Base-by-base conservation (phyloP, 306 rosid genomes). In the Sicyos baderoa region DNA sequence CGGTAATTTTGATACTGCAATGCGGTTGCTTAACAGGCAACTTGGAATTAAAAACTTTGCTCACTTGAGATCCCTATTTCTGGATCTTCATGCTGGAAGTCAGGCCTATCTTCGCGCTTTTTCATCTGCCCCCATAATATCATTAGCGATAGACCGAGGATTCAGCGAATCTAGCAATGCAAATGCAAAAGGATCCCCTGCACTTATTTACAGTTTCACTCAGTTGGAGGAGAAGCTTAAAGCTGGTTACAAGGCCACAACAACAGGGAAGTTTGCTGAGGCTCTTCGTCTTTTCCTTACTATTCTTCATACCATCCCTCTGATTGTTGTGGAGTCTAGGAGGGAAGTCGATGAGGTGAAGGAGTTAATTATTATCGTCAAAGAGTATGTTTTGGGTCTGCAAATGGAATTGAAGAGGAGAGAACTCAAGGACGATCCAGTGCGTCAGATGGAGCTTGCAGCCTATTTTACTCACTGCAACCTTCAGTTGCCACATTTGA, bases 401-500 rank as follows among this genome's bases (percentile, higher is more conserved):
- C 81, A 87, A 75, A 89, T 91, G 83, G 97, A 89, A 84, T 84
- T 89, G 73, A 87, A 84, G 76, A 89, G 96, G 76, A 82, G 88
- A 84, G 97, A 91, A 74, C 68, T 83, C 2, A 83, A 75, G 78
- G 91, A 87, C 72, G 9, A 83, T 74, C 91, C 91, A 40, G 84
- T 78, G 32, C 91, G 91, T 19, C 95, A 87, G 78, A 96, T 85
- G 74, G 97, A 91, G 83, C 97, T 91, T 23, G 97, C 97, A 13
- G 95, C 97, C 58, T 91, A 91, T 82, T 91, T 91, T 78, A 91
- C 97, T 15, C 96, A 91, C 83, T 89, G 97, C 95, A 86, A 89
- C 78, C 97, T 91, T 73, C 97, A 91, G 76, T 4, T 79, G 72
- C 95, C 97, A 79, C 97, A 91, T 86, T 80, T 91, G 81, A 84